Evolutionary conservation across 306 rosid genomes (phyloP).

Genomic region (Vicia faba): DNA sequence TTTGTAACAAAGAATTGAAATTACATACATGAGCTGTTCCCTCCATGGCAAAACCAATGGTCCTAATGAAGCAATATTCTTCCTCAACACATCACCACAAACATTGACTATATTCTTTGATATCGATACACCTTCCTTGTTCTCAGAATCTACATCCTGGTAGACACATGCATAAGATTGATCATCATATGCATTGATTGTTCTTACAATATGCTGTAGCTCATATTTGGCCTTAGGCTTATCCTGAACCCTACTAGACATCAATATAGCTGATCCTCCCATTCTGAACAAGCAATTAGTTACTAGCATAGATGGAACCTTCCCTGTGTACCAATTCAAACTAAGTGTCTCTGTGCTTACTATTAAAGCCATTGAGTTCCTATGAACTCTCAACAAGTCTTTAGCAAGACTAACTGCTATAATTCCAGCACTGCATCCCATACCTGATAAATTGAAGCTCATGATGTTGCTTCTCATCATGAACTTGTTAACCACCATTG

Average conservation of each 20-base stretch:
- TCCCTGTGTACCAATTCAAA: constrained; percentile 61
- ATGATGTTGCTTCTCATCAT: constrained; percentile 55
- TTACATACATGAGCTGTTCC: constrained; percentile 46
- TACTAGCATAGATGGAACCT: constrained; percentile 57
- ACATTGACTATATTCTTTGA: constrained; percentile 52
- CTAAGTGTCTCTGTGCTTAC: constrained; percentile 56
- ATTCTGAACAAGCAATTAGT: constrained; percentile 68
- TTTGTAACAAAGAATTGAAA: constrained; percentile 41
- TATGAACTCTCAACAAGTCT: constrained; percentile 60
- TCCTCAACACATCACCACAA: constrained; percentile 55
- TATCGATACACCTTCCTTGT: constrained; percentile 50
- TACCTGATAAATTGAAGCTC: constrained; percentile 64
- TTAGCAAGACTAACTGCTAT: constrained; percentile 56
- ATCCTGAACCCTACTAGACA: constrained; percentile 53
- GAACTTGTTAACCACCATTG: constrained; percentile 58
- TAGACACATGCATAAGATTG: constrained; percentile 50
- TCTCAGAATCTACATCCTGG: constrained; percentile 49
- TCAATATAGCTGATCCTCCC: constrained; percentile 66
- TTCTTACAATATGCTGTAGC: constrained; percentile 52
- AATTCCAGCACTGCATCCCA: constrained; percentile 75
- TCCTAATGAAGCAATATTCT: constrained; percentile 53
- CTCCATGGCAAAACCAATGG: constrained; percentile 58
- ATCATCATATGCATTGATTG: constrained; percentile 62
- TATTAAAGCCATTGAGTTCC: constrained; percentile 59
- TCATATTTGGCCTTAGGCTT: constrained; percentile 56